Conservation (phyloP, 2,329 filamentous ascomycete genomes). For the Malbranchea zuffiana region DNA sequence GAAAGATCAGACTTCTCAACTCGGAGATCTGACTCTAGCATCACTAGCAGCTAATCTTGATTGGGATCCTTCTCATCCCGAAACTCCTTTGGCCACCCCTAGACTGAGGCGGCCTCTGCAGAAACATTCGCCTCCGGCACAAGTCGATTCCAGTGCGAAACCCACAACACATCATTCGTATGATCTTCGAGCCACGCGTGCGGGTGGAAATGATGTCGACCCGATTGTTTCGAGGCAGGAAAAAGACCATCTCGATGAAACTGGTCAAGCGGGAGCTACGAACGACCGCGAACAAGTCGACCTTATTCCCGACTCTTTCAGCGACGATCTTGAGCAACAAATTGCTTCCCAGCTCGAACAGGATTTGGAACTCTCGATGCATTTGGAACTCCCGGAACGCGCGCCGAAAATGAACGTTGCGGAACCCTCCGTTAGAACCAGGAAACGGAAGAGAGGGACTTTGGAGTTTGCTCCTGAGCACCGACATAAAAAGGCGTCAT, state of each 20-base stretch:
- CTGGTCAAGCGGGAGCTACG: too few species aligned
- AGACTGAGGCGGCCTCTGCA: constrained; percentile 13
- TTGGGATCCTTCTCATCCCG: constrained; percentile 14
- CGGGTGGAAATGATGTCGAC: too few species aligned
- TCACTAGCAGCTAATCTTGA: constrained; percentile 10
- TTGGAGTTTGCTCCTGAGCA: too few species aligned
- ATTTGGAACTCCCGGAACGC: constrained; percentile 16
- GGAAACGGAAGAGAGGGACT: constrained; percentile 23
- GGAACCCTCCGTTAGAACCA: constrained; percentile 12
- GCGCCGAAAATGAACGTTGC: constrained; percentile 6
- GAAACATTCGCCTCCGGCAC: constrained; percentile 16
- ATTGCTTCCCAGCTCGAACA: constrained; percentile 37
- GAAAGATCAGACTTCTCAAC: constrained; percentile 13
- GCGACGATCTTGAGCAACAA: constrained; percentile 35
- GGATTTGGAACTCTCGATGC: constrained; percentile 32
- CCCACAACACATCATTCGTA: not conserved
- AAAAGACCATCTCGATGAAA: too few species aligned
- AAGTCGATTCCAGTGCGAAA: not conserved
- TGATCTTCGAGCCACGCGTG: not conserved
- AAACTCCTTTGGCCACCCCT: constrained; percentile 31
- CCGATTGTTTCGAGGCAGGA: too few species aligned
- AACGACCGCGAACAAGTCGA: constrained; percentile 1
- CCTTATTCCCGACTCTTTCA: constrained; percentile 25
- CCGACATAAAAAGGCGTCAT: too few species aligned
- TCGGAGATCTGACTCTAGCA: constrained; percentile 8